Evolutionary conservation across 2,329 filamentous ascomycete genomes (phyloP), one percentile per base, ranked within the genome.

Genomic region (Rhinocladiella similis): DNA sequence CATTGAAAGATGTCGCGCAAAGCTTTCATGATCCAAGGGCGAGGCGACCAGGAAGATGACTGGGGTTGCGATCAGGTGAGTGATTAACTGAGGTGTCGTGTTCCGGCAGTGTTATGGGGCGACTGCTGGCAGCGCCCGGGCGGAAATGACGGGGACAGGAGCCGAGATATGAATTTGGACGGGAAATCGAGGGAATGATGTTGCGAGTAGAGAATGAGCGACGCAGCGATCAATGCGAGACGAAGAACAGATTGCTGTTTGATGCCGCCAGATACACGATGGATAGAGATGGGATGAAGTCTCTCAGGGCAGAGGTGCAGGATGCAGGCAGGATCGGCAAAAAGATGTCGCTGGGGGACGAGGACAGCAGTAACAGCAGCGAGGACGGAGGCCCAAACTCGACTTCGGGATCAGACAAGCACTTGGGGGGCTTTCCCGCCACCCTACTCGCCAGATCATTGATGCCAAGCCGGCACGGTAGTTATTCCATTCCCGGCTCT

Each of bases 11-110:
- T 29, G 43, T 46, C 47, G 56, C 59, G 56, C 48, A 50, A 42
- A 54, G 50, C 43, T 47, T 53, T 62, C 59, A 62, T 62, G 25
- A 50, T 53, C 49, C 36, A 25, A 27, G 16, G 29, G 48, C 33
- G n/a, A 41, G 10, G 38, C 38, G 38, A 41, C 18, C 38, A 41
- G 18, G 29, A 46, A 25, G 48, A 50, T 41, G 53, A 43, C 16
- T 29, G 47, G 13, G 13, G 10, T 18, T 12, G 29, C 38, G 10
- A 56, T 56, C 53, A 56, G 53, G 53, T 56, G 53, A 51, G 53
- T 19, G n/a, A 50, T 19, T 35, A 42, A 38, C 29, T 33, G 20
- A 20, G 43, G 55, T 53, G 48, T 51, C 38, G 48, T 53, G 47
- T 51, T 38, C 22, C 29, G 39, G 43, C 20, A 43, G 47, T 41